Evolutionary conservation across 2,329 filamentous ascomycete genomes (phyloP).

Genomic region (Metarhizium humberi): DNA sequence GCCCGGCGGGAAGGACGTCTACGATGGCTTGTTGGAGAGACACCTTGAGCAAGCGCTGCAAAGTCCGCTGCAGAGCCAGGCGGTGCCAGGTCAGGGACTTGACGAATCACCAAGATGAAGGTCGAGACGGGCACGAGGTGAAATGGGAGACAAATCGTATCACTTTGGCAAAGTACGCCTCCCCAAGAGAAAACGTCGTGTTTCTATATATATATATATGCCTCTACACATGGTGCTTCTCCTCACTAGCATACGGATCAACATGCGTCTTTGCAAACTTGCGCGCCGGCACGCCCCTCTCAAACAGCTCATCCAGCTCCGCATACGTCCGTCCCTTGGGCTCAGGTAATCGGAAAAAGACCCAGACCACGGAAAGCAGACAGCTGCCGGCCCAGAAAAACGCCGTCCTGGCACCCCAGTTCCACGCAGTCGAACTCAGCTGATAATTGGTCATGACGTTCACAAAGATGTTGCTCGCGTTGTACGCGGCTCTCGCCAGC

Average conservation of each 20-base stretch:
- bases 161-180: too few species aligned
- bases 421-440: slow-evolving; percentile 35
- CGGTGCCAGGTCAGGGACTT: too few species aligned
- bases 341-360: slow-evolving; percentile 42
- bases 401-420: slow-evolving; percentile 37
- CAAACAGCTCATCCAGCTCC: slow-evolving; percentile 26
- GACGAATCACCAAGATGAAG: too few species aligned
- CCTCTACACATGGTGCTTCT: not conserved
- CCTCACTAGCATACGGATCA: slow-evolving; percentile 21
- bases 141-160: too few species aligned
- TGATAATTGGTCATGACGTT: slow-evolving; percentile 41
- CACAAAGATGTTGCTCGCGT: slow-evolving; percentile 40
- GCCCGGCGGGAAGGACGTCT: slow-evolving; percentile 27
- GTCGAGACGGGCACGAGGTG: too few species aligned
- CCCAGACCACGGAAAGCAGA: slow-evolving; percentile 38
- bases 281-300: slow-evolving; percentile 20
- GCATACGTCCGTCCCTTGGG: slow-evolving; percentile 39
- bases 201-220: not conserved
- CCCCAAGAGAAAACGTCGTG: too few species aligned
- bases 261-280: slow-evolving; percentile 25
- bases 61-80: not conserved
- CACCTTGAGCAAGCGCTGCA: slow-evolving; percentile 27
- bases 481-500: slow-evolving; percentile 32
- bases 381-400: slow-evolving; percentile 40
- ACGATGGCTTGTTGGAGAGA: slow-evolving; percentile 29